These are phyloP conservation scores for Lasiosphaeriaceae sp. DNA, from an alignment of 495 filamentous ascomycete species.

Conservation along the genomic window DNA sequence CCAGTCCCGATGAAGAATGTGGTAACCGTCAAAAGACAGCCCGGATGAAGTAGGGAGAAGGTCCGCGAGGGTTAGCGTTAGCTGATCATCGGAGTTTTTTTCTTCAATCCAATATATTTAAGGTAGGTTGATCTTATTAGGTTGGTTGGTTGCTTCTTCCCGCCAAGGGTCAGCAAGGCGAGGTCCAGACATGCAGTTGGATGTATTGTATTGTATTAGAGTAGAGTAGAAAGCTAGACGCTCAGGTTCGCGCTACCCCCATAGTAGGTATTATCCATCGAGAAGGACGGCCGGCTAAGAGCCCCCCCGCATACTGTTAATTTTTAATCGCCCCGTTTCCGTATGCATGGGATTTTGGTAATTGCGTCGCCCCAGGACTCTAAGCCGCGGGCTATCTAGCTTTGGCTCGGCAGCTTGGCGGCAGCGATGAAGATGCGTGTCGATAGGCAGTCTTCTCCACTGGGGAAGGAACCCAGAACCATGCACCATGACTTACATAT, in stretches of 20 bases:
- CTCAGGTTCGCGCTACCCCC: too few species aligned
- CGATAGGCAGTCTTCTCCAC: too few species aligned
- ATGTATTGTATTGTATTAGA: too few species aligned
- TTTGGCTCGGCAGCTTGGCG: not conserved
- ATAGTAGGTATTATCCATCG: not conserved
- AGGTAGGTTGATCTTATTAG: too few species aligned
- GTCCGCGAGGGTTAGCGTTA: not conserved
- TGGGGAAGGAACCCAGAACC: not conserved
- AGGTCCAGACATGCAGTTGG: too few species aligned
- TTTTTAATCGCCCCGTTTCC: not conserved
- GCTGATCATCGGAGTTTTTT: not conserved
- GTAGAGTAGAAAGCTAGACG: too few species aligned
- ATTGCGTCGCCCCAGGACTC: not conserved
- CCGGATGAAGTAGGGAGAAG: not conserved
- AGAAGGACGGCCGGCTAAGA: not conserved
- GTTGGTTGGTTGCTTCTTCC: too few species aligned
- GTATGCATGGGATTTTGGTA: not conserved
- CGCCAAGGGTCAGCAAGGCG: too few species aligned
- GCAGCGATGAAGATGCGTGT: too few species aligned
- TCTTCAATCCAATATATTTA: too few species aligned
- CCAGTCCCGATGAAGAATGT: not conserved
- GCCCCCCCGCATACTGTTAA: not conserved
- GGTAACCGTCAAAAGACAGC: not conserved
- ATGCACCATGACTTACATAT: not conserved
- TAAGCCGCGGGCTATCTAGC: not conserved